These are phyloP conservation scores for Paraphoma chrysanthemicola DNA, from an alignment of 2,329 filamentous ascomycete genomes.

Conservation along the genomic window DNA sequence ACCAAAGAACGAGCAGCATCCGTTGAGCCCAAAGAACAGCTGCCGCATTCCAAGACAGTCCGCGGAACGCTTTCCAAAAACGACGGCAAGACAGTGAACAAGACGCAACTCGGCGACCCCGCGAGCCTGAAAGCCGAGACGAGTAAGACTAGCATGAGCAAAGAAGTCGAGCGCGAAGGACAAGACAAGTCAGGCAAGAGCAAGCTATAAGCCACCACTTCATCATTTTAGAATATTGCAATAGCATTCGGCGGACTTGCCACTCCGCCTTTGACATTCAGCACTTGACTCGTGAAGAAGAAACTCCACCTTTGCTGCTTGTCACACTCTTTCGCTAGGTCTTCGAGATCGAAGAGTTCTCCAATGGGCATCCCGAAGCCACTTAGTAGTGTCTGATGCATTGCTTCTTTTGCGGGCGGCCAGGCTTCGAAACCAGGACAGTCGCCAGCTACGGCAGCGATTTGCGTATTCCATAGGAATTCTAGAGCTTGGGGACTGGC, in stretches of 20 bases:
- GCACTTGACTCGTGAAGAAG: conserved; percentile 51
- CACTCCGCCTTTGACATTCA: conserved; percentile 51
- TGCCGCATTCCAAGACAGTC: conserved; percentile 34
- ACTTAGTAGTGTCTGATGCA: conserved; percentile 47
- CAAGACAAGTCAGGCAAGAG: conserved; percentile 17
- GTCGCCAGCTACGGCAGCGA: conserved; percentile 46
- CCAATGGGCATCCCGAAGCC: conserved; percentile 55
- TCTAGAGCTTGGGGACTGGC: conserved; percentile 16
- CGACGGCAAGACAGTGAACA: conserved; percentile 27
- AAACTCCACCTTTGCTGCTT: conserved; percentile 49
- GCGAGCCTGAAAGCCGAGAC: conserved; percentile 39
- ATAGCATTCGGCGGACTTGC: conserved; percentile 43
- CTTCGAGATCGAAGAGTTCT: conserved; percentile 55
- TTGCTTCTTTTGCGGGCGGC: conserved; percentile 23
- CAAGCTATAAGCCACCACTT: conserved; percentile 17
- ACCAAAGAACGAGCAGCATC: conserved; percentile 2
- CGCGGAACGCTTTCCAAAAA: conserved; percentile 31
- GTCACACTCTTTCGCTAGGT: conserved; percentile 46
- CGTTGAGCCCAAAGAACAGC: conserved; percentile 4
- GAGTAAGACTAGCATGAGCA: conserved; percentile 23
- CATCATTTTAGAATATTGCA: conserved; percentile 35
- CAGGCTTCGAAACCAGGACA: conserved; percentile 42
- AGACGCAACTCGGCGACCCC: conserved; percentile 38
- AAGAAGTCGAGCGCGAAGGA: conserved; percentile 27
- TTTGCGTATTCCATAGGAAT: conserved; percentile 36